Conservation (phyloP, 352 stramenopile genomes). For the Globisporangium perplexum region DNA sequence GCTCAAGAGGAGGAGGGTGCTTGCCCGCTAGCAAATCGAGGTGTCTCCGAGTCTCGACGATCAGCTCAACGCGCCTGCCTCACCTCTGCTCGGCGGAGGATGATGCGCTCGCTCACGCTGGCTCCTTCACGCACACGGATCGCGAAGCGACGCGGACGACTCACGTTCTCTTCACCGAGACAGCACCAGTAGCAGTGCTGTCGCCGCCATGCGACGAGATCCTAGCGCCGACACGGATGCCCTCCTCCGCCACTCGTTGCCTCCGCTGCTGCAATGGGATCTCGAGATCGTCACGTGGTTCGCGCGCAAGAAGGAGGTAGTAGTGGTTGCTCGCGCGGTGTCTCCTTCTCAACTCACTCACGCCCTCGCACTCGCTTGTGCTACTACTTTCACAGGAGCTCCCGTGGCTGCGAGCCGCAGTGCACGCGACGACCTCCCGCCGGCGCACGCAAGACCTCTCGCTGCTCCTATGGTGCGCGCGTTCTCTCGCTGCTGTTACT, state of each 20-base stretch:
- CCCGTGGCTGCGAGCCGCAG: constrained; percentile 27
- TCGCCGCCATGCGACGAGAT: not conserved
- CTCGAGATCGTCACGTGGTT: constrained; percentile 32
- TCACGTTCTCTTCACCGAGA: not conserved
- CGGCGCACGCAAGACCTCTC: constrained; percentile 56
- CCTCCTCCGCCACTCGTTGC: constrained; percentile 16
- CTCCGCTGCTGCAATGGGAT: constrained; percentile 57
- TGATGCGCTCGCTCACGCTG: not conserved
- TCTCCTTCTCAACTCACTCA: not conserved
- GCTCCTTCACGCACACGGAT: too few species aligned
- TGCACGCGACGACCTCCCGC: constrained; percentile 51
- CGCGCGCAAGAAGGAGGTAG: constrained; percentile 32
- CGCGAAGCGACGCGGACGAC: too few species aligned
- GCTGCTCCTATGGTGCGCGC: constrained; percentile 53
- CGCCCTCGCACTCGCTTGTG: not conserved
- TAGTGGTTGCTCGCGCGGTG: too few species aligned
- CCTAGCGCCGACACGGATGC: not conserved
- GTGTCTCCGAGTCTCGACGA: too few species aligned
- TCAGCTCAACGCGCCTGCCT: not conserved
- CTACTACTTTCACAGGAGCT: constrained; percentile 6
- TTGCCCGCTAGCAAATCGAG: too few species aligned
- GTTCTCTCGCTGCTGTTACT: not conserved
- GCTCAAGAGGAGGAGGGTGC: too few species aligned
- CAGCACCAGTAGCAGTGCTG: too few species aligned
- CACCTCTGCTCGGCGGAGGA: not conserved